A percentile compares a stretch with the other conserved stretches of the same genome.
These are phyloP conservation scores for Candida peoriensis DNA, from an alignment of 805 yeast species.

Conservation along the genomic window DNA sequence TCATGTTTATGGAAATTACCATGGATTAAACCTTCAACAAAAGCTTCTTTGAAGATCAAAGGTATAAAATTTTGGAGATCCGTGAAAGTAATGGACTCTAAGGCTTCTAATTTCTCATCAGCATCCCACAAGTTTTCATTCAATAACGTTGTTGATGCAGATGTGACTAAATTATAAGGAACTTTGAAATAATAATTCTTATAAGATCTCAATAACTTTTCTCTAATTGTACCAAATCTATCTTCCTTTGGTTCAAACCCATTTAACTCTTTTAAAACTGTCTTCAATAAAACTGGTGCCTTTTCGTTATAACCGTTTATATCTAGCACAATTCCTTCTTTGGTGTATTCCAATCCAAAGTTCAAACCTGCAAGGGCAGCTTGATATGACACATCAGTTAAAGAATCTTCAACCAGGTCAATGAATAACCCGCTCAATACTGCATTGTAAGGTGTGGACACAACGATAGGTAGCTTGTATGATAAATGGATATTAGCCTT, in stretches of 20 bases:
- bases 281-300: slow-evolving; percentile 53
- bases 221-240: slow-evolving; percentile 65
- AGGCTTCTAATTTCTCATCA: slow-evolving; percentile 50
- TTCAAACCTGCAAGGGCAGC: slow-evolving; percentile 79
- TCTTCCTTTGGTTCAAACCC: slow-evolving; percentile 45
- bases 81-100: slow-evolving; percentile 40
- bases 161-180: slow-evolving; percentile 76
- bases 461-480: slow-evolving; percentile 61
- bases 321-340: slow-evolving; percentile 66
- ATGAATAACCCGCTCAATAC: slow-evolving; percentile 58
- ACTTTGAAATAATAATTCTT: slow-evolving; percentile 66
- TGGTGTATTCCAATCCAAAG: slow-evolving; percentile 50
- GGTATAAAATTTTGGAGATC: slow-evolving; percentile 48
- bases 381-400: slow-evolving; percentile 73
- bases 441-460: slow-evolving; percentile 51
- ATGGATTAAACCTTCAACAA: slow-evolving; percentile 64
- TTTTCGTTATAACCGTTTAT: slow-evolving; percentile 84
- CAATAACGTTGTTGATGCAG: slow-evolving; percentile 55
- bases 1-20: slow-evolving; percentile 64
- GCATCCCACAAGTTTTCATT: slow-evolving; percentile 67
- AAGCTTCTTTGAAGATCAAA: slow-evolving; percentile 52
- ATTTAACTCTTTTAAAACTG: slow-evolving; percentile 51
- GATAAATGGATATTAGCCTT: slow-evolving; percentile 67
- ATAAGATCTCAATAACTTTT: slow-evolving; percentile 54
- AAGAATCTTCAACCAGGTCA: slow-evolving; percentile 68